Percentiles rank a stretch among this genome's conserved stretches.
Conservation (phyloP, 148 eudicot genomes). For the Vaccinium corymbosum region DNA sequence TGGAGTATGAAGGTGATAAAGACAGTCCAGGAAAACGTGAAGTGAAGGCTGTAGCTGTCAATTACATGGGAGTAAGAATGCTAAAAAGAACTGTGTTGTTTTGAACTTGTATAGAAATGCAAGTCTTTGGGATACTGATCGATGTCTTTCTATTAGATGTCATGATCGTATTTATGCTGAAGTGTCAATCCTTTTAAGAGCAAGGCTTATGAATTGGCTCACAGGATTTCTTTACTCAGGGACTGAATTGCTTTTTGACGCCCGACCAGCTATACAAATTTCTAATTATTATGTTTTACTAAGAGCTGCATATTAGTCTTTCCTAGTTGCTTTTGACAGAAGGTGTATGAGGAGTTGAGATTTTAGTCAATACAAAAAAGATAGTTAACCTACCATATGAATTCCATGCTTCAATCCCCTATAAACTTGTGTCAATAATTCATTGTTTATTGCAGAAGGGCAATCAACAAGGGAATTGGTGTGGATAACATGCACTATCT, state of each 20-base stretch:
- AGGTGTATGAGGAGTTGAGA: not conserved
- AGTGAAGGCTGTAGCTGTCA: not conserved
- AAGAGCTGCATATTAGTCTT: not conserved
- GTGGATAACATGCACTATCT: conserved; percentile 96
- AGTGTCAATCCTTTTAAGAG: not conserved
- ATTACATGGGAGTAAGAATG: not conserved
- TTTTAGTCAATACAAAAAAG: not conserved
- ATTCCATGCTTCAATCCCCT: not conserved
- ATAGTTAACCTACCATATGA: not conserved
- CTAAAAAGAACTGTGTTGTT: not conserved
- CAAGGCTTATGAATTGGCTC: not conserved
- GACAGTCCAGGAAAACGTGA: not conserved
- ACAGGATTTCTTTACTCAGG: not conserved
- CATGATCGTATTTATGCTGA: not conserved
- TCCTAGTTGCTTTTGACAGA: not conserved
- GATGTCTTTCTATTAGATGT: not conserved
- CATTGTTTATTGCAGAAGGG: conserved; percentile 53
- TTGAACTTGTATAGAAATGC: not conserved
- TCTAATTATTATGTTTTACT: not conserved
- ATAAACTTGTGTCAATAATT: not conserved
- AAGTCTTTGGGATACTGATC: not conserved
- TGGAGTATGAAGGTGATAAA: not conserved
- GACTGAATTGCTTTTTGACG: not conserved
- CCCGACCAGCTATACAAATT: not conserved
- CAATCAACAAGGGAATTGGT: conserved; percentile 95